Conservation (phyloP, 2,329 filamentous ascomycete species). For the Fusarium sp. region DNA sequence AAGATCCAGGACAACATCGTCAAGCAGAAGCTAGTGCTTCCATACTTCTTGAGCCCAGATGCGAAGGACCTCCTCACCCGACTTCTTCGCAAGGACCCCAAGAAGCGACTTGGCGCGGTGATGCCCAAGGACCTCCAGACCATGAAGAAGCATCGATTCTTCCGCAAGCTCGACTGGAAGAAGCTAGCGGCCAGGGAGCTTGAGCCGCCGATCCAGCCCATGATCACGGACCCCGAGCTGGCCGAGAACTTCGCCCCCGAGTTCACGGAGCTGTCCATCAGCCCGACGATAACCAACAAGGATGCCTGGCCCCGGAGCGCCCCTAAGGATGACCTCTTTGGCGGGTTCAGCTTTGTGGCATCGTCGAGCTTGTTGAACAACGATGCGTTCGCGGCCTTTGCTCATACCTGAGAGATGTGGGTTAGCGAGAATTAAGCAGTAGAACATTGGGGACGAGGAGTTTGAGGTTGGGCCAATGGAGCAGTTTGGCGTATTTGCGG, state of each 20-base stretch:
- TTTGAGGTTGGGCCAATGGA: constrained; percentile 11
- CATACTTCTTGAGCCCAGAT: constrained; percentile 91
- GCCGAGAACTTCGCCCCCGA: constrained; percentile 97
- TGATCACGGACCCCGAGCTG: constrained; percentile 94
- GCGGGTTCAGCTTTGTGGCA: constrained; percentile 74
- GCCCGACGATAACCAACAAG: constrained; percentile 70
- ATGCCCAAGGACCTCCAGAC: constrained; percentile 89
- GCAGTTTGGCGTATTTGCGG: constrained; percentile 8
- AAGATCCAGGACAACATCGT: constrained; percentile 98
- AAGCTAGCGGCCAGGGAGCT: constrained; percentile 84
- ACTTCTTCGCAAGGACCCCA: constrained; percentile 90
- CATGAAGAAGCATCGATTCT: constrained; percentile 95
- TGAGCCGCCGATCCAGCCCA: constrained; percentile 88
- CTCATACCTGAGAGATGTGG: constrained; percentile 26
- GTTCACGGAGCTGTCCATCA: constrained; percentile 88
- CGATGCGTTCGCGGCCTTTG: constrained; percentile 54
- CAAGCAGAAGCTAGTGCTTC: constrained; percentile 88
- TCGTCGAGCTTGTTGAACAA: constrained; percentile 68
- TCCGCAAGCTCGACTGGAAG: constrained; percentile 96
- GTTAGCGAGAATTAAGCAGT: not conserved
- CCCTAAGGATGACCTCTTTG: constrained; percentile 69
- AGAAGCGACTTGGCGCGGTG: constrained; percentile 86
- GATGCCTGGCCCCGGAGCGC: constrained; percentile 56
- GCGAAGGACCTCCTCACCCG: constrained; percentile 94
- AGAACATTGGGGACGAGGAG: constrained; percentile 1